Evolutionary conservation across 495 filamentous ascomycete species (phyloP), one percentile per base, ranked within the genome.

Genomic region (Penicillium bovifimosum): DNA sequence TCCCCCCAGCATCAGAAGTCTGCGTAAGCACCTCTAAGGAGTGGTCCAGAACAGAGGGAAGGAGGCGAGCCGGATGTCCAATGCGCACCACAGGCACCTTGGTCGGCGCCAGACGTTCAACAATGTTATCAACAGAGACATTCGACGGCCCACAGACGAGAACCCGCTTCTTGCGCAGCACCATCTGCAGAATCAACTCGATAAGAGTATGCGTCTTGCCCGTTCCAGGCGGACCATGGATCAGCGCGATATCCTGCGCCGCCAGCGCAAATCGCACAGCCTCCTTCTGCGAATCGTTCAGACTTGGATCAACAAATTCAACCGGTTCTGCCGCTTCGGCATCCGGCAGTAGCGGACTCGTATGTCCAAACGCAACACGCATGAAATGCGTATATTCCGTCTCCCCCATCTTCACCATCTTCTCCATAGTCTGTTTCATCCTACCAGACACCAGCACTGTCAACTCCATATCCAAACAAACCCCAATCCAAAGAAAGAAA

Each of bases 171-270:
- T 85, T 82, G 5, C 79, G 79, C 46, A 76, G 82, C 27, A 93
- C 72, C 56, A 97, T 70, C 59, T 99, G 93, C 27, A 92, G 76
- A 50, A 97, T 95, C 16, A 97, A 75, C 63, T 99, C 93, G 45
- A 99, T 93, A 20, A 99, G 72, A 0, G 95, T 99, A 67, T 97
- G 92, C 0, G 93, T 99, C 61, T 99, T 99, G 20, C 93, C 93
- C 0, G 93, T 99, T 6, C 93, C 93, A 1, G 93, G 93, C 1
- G 93, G 93, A 0, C 93, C 93, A 66, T 97, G 93, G 47, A 99
- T 96, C 47, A 99, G 76, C 5, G 90, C 91, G 26, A 99, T 82
- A 66, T 97, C 91, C 52, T 72, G 76, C 5, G 87, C 86, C 16
- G 82, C 86, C 33, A 99, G 72, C 0, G 95, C 90, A 68, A 97